These are phyloP conservation scores for Salix arbutifolia DNA, from an alignment of 345 rosid species.

Conservation along the genomic window DNA sequence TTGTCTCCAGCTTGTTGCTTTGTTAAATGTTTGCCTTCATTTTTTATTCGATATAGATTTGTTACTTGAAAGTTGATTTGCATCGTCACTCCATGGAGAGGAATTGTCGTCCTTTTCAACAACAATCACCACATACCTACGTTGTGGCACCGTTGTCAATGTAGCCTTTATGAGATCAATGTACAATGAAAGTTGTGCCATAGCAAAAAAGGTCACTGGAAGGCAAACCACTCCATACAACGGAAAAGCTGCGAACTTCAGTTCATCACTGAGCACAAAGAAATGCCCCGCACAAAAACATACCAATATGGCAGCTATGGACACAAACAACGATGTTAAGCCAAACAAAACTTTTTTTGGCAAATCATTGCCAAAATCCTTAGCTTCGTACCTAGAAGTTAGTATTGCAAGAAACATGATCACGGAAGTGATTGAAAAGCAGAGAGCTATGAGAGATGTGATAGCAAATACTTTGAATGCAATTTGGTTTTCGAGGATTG, in stretches of 20 bases:
- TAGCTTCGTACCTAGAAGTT: constrained; percentile 20
- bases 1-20: too few species aligned
- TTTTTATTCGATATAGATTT: too few species aligned
- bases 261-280: constrained; percentile 38
- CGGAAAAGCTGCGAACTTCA: constrained; percentile 36
- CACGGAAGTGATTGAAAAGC: constrained; percentile 23
- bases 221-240: constrained; percentile 43
- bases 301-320: constrained; percentile 24
- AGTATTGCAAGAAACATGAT: constrained; percentile 28
- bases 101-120: background rate
- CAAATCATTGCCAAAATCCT: constrained; percentile 9
- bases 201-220: constrained; percentile 41
- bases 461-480: constrained; percentile 22
- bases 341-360: constrained; percentile 20
- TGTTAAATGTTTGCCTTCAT: too few species aligned
- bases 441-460: constrained; percentile 24
- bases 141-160: constrained; percentile 40
- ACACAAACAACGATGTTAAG: constrained; percentile 16
- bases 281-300: constrained; percentile 57
- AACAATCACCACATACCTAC: constrained; percentile 11
- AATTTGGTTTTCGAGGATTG: constrained; percentile 3
- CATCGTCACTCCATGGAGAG: too few species aligned
- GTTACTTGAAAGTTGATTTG: too few species aligned
- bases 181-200: constrained; percentile 47
- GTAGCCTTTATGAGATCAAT: constrained; percentile 41